Evolutionary conservation across 495 filamentous ascomycete species (phyloP).

Genomic region (Penicillium pulvis): DNA sequence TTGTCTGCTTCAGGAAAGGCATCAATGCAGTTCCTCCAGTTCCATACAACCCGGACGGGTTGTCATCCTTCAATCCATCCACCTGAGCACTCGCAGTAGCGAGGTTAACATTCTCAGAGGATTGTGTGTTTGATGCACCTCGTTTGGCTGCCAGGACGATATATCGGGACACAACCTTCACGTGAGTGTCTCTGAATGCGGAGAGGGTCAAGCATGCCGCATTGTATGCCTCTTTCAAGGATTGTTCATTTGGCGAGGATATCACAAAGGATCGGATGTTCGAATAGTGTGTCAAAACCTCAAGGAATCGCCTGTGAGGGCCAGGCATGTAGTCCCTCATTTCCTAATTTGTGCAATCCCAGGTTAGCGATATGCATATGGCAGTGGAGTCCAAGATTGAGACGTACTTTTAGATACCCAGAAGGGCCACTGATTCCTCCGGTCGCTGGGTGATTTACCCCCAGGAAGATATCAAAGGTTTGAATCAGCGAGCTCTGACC

Average conservation of each 20-base stretch:
- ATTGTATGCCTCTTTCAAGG: conserved; percentile 79
- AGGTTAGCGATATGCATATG: neutral
- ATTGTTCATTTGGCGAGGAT: conserved; percentile 54
- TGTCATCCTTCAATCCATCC: conserved; percentile 20
- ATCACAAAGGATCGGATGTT: conserved; percentile 85
- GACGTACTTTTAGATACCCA: conserved; percentile 38
- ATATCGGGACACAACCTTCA: conserved; percentile 91
- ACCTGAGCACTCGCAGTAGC: conserved; percentile 32
- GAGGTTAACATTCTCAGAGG: conserved; percentile 29
- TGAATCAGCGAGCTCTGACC: conserved; percentile 93
- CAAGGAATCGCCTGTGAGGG: conserved; percentile 82
- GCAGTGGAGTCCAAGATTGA: neutral
- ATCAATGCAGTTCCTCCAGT: conserved; percentile 91
- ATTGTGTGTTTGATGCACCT: conserved; percentile 14
- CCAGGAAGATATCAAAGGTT: conserved; percentile 87
- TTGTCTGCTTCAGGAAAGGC: conserved; percentile 86
- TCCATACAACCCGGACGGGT: conserved; percentile 58
- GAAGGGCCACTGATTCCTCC: conserved; percentile 59
- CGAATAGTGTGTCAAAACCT: conserved; percentile 68
- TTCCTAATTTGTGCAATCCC: conserved; percentile 48
- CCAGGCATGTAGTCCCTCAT: conserved; percentile 98
- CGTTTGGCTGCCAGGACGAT: conserved; percentile 65
- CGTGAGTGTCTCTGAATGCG: conserved; percentile 84
- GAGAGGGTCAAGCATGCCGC: conserved; percentile 81
- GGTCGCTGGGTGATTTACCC: conserved; percentile 85